Percentiles rank a stretch among this genome's conserved stretches.
Conservation (phyloP, 1,284 basidiomycete genomes). For the Xerocomus amazonicus region DNA sequence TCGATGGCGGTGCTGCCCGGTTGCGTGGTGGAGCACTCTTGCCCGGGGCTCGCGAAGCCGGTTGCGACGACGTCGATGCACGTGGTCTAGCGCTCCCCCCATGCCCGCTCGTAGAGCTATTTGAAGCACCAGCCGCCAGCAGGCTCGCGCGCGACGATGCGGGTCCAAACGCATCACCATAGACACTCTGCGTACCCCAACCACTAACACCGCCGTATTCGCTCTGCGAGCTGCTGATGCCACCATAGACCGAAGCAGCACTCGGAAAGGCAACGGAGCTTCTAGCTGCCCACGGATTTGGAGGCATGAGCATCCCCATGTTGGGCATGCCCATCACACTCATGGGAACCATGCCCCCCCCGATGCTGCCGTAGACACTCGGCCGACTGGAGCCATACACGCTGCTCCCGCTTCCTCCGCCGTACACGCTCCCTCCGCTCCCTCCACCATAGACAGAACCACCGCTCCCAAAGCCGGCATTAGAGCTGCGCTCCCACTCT, state of each 20-base stretch:
- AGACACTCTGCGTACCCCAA: constrained; percentile 64
- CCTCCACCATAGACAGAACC: constrained; percentile 34
- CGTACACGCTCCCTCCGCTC: constrained; percentile 29
- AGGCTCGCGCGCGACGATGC: constrained; percentile 25
- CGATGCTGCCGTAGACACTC: constrained; percentile 36
- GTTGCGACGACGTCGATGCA: constrained; percentile 19
- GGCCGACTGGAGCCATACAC: constrained; percentile 34
- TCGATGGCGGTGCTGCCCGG: constrained; percentile 27
- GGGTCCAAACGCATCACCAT: constrained; percentile 62
- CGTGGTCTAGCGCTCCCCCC: constrained; percentile 25
- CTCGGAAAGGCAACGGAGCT: constrained; percentile 48
- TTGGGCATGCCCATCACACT: constrained; percentile 43
- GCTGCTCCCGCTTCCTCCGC: constrained; percentile 36
- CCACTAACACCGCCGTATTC: constrained; percentile 44
- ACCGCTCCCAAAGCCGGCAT: constrained; percentile 38
- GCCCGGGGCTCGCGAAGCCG: constrained; percentile 7
- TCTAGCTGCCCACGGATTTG: constrained; percentile 36
- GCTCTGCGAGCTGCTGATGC: constrained; percentile 45
- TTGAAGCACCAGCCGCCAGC: constrained; percentile 1
- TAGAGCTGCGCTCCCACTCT: constrained; percentile 80
- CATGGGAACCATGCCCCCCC: constrained; percentile 29
- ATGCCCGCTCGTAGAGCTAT: constrained; percentile 16
- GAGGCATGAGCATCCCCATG: constrained; percentile 38
- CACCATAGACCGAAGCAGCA: constrained; percentile 53
- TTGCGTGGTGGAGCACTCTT: constrained; percentile 9